Percentiles rank a stretch among this genome's conserved stretches.
Evolutionary conservation across 2,329 filamentous ascomycete species (phyloP).

Genomic region (Zarea fungicola): DNA sequence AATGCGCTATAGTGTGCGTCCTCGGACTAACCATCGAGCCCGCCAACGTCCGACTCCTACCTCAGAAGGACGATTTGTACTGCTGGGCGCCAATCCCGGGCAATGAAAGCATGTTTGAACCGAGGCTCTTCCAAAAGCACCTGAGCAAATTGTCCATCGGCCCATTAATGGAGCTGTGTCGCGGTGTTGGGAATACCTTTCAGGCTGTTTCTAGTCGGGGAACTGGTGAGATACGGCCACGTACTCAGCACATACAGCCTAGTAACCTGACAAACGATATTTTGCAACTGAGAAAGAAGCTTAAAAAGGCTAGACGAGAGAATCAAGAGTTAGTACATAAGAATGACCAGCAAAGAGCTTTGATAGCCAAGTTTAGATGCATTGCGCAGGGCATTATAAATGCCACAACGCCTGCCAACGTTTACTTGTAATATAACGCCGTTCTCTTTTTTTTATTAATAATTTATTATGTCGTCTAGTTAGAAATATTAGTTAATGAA

Average conservation of each 20-base stretch:
- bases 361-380: not conserved
- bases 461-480: not conserved
- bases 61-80: not conserved
- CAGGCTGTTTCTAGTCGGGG: not conserved
- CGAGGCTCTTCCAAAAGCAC: not conserved
- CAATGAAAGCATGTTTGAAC: not conserved
- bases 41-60: not conserved
- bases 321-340: not conserved
- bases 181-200: not conserved
- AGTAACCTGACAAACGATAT: not conserved
- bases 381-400: not conserved
- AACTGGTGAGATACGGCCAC: too few relatives aligned
- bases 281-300: not conserved
- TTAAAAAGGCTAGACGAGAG: not conserved
- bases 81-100: not conserved
- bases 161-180: not conserved
- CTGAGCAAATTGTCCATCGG: conserved; percentile 2
- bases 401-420: not conserved
- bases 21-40: not conserved
- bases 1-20: not conserved
- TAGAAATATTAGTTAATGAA: too few relatives aligned
- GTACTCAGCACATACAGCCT: not conserved
- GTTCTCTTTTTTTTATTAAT: not conserved
- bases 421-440: not conserved
- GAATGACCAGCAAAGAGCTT: not conserved